phyloP scores from a whole-genome alignment of 2,329 filamentous ascomycete genomes.

The Aspergillus hiratsukae region DNA sequence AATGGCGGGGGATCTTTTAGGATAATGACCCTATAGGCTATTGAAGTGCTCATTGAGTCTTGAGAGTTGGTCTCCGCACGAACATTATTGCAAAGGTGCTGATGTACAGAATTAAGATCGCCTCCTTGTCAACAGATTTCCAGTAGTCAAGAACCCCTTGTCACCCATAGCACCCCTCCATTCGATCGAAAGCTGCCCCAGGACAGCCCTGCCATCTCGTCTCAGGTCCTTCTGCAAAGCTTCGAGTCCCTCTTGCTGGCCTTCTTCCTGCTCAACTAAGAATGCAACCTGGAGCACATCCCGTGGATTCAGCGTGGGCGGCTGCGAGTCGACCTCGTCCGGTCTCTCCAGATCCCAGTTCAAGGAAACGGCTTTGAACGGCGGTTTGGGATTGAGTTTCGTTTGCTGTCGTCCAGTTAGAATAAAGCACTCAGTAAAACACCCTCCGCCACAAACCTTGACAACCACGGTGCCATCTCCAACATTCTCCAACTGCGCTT shows the following conservation, averaged over 20 bases:
- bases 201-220: constrained; percentile 52
- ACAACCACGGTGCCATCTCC: constrained; percentile 78
- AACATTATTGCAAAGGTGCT: not conserved
- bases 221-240: constrained; percentile 48
- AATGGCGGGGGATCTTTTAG: not conserved
- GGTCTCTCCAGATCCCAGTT: constrained; percentile 50
- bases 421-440: not conserved
- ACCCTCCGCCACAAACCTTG: constrained; percentile 48
- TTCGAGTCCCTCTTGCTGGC: constrained; percentile 46
- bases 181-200: constrained; percentile 79
- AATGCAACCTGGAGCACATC: constrained; percentile 65
- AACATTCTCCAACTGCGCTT: constrained; percentile 94
- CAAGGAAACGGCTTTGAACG: constrained; percentile 51
- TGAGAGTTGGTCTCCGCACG: too few relatives aligned
- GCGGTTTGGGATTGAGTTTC: constrained; percentile 46
- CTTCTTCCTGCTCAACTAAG: constrained; percentile 52
- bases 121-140: constrained; percentile 59
- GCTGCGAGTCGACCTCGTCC: constrained; percentile 25
- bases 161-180: constrained; percentile 92
- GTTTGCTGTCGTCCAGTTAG: constrained; percentile 36
- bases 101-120: constrained; percentile 11
- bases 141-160: constrained; percentile 79
- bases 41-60: too few relatives aligned
- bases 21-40: too few relatives aligned
- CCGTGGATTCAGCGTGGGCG: constrained; percentile 53